These are phyloP conservation scores for Liriodendron chinense DNA, from an alignment of 164 flowering plant species.

Conservation along the genomic window DNA sequence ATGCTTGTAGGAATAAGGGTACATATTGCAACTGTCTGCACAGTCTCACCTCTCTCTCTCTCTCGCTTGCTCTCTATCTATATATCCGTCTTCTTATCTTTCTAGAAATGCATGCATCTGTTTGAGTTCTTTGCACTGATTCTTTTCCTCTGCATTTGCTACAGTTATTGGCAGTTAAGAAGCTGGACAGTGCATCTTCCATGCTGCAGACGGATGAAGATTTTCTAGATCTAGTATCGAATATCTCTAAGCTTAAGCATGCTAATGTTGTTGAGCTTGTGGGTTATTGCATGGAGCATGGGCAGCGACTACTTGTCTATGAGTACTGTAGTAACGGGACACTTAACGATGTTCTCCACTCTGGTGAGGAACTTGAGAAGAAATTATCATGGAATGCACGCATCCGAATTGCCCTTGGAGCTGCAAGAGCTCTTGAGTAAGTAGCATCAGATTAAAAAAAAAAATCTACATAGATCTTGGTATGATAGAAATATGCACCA, in stretches of 20 bases:
- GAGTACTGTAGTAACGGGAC: slow-evolving; percentile 85
- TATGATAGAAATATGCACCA: background rate
- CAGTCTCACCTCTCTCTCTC: background rate
- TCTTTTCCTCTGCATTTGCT: slow-evolving; percentile 6
- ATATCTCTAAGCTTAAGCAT: slow-evolving; percentile 67
- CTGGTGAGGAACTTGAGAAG: slow-evolving; percentile 47
- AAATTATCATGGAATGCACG: slow-evolving; percentile 84
- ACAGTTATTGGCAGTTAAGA: slow-evolving; percentile 76
- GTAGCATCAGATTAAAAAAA: slow-evolving; percentile 16
- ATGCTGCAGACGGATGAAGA: slow-evolving; percentile 59
- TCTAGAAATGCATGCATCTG: background rate
- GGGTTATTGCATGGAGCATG: slow-evolving; percentile 94
- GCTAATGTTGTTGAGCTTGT: slow-evolving; percentile 82
- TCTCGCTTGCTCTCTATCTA: background rate
- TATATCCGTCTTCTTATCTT: background rate
- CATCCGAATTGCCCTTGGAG: slow-evolving; percentile 82
- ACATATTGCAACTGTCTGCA: background rate
- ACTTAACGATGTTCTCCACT: slow-evolving; percentile 75
- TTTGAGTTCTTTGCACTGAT: background rate
- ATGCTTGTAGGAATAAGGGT: background rate
- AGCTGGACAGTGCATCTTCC: slow-evolving; percentile 57
- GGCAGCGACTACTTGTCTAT: slow-evolving; percentile 69
- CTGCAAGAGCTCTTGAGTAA: slow-evolving; percentile 94
- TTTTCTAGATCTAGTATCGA: slow-evolving; percentile 77
- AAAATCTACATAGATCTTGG: background rate